Conservation (phyloP, 2,329 filamentous ascomycete genomes). For the Decorospora gaudefroyi region DNA sequence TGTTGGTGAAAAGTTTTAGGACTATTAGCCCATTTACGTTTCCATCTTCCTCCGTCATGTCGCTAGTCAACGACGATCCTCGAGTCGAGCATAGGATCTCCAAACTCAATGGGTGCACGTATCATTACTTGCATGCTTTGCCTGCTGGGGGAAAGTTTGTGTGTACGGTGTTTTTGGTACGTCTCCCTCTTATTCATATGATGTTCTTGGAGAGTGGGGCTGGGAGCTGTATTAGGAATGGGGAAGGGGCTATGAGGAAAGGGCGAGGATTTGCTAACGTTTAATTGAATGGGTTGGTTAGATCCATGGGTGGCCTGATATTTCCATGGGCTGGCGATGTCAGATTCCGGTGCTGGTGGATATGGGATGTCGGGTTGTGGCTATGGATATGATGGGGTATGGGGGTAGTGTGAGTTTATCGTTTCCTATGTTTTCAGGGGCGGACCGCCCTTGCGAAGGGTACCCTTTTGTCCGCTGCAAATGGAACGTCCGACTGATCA, state of each 20-base stretch:
- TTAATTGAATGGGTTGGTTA: slow-evolving; percentile 24
- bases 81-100: slow-evolving; percentile 68
- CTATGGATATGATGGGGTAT: slow-evolving; percentile 86
- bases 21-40: too few relatives aligned
- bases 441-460: slow-evolving; percentile 19
- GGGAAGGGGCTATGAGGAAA: neutral
- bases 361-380: slow-evolving; percentile 77
- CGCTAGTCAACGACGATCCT: too few relatives aligned
- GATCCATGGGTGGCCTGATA: slow-evolving; percentile 82
- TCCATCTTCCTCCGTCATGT: too few relatives aligned
- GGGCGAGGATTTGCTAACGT: neutral
- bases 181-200: slow-evolving; percentile 10
- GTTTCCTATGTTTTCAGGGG: neutral
- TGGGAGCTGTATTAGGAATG: neutral
- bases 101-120: slow-evolving; percentile 69
- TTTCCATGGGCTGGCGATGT: slow-evolving; percentile 84
- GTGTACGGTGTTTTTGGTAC: slow-evolving; percentile 60
- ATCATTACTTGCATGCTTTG: slow-evolving; percentile 63
- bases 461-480: too few relatives aligned
- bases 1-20: too few relatives aligned
- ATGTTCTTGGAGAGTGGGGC: neutral
- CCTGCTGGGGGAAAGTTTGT: slow-evolving; percentile 52
- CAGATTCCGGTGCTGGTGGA: slow-evolving; percentile 78
- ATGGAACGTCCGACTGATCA: too few relatives aligned
- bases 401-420: slow-evolving; percentile 64